These are phyloP conservation scores for Pythium insidiosum DNA, from an alignment of 352 stramenopile genomes.

Conservation along the genomic window DNA sequence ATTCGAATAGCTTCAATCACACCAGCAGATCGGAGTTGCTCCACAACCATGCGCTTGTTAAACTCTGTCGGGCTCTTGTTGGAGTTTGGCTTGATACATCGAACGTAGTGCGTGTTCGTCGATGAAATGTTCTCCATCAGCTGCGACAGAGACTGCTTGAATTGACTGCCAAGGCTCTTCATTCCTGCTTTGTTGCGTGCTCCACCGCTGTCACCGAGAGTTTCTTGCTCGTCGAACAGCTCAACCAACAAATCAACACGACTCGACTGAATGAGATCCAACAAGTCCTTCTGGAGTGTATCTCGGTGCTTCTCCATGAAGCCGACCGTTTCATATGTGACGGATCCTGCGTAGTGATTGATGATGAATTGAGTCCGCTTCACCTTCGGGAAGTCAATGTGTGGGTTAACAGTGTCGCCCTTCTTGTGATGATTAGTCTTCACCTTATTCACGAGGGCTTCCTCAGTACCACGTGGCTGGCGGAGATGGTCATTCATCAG, in stretches of 20 bases:
- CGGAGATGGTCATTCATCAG: slow-evolving; percentile 86
- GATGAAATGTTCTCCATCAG: slow-evolving; percentile 84
- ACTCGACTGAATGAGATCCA: slow-evolving; percentile 81
- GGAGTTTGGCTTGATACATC: slow-evolving; percentile 86
- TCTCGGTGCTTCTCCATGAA: slow-evolving; percentile 98
- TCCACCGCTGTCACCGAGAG: slow-evolving; percentile 19
- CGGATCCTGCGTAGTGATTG: slow-evolving; percentile 93
- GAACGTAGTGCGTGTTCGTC: slow-evolving; percentile 85
- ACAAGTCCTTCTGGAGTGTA: slow-evolving; percentile 92
- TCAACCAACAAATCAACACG: slow-evolving; percentile 50
- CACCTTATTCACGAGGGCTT: slow-evolving; percentile 86
- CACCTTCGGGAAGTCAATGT: slow-evolving; percentile 84
- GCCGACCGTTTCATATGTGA: slow-evolving; percentile 91
- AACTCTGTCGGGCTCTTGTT: slow-evolving; percentile 84
- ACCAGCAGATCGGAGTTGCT: slow-evolving; percentile 87
- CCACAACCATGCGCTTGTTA: slow-evolving; percentile 87
- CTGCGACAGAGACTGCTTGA: slow-evolving; percentile 73
- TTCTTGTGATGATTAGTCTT: slow-evolving; percentile 77
- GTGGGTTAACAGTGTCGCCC: slow-evolving; percentile 49
- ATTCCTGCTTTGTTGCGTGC: slow-evolving; percentile 39
- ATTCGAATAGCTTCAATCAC: slow-evolving; percentile 92
- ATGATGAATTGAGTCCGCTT: slow-evolving; percentile 93
- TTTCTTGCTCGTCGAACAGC: slow-evolving; percentile 69
- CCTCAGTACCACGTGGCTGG: slow-evolving; percentile 79
- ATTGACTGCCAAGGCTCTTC: slow-evolving; percentile 80